Base-by-base conservation (phyloP, 805 yeast species). In the Saccharomycopsis guyanensis region DNA sequence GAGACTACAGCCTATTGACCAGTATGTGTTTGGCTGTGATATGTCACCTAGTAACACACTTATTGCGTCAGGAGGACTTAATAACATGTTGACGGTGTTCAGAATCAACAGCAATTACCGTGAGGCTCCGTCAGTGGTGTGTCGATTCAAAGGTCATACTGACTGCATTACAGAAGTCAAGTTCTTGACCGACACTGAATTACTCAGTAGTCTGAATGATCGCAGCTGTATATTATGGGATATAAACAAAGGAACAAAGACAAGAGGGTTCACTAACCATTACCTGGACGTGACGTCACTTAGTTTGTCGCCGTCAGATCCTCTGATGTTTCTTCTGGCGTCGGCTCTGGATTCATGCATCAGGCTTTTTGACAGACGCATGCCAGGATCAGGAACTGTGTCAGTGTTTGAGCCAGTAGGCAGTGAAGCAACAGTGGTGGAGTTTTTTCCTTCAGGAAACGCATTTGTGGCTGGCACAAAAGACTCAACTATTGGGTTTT, bases 211-310 rank as follows among this genome's bases (percentile, higher is more conserved):
- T 2, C 38, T 45, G 1, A 37, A 29, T 7, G 97, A 88, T 60
- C 75, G 80, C 80, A 77, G 91, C 0, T 75, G 86, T 56, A 72
- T 74, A 1, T 59, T 80, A 43, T 89, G 96, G 96, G 95, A 89
- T 61, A 69, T 86, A 20, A 68, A 71, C 7, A 76, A 75, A 53
- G 81, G 85, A 1, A 66, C 65, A 18, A 69, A 71, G 52, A 63
- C 69, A 1, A 66, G 76, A 22, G 78, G 74, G 33, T 83, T 71
- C 59, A 61, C 72, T 13, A 87, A 81, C 45, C 91, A 83, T 62
- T 59, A 80, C 32, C 87, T 88, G 4, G 94, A 85, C 60, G 82
- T 85, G 16, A 61, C 84, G 33, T 66, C 76, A 37, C 49, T 83
- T 43, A 58, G 43, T 23, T 22, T 50, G 12, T 37, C 43, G 5